These are phyloP conservation scores for Physcomitrellopsis africana DNA, from an alignment of 225 moss, liverwort and hornwort species.

Conservation along the genomic window DNA sequence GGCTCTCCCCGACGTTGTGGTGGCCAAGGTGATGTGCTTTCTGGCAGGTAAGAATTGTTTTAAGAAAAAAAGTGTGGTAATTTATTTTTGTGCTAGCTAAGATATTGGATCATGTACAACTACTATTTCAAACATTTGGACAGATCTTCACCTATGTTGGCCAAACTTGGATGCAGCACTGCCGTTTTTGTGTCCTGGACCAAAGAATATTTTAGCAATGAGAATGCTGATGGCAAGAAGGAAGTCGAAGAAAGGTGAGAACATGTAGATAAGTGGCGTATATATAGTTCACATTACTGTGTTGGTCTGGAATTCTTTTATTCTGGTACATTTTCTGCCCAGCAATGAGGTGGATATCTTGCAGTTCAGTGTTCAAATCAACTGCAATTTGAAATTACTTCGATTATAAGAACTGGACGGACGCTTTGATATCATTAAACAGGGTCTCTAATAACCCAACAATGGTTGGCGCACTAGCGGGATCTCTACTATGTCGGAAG, in stretches of 20 bases:
- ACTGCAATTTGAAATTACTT: not conserved
- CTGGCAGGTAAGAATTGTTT: constrained; percentile 67
- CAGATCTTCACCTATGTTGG: constrained; percentile 15
- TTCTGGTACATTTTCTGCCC: constrained; percentile 2
- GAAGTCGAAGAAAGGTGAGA: constrained; percentile 49
- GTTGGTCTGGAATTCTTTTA: not conserved
- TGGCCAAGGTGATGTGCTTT: constrained; percentile 98
- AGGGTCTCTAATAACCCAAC: constrained; percentile 82
- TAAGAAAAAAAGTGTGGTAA: not conserved
- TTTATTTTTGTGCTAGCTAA: not conserved
- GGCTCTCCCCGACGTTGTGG: constrained; percentile 98
- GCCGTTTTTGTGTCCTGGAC: constrained; percentile 92
- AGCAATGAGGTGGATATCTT: not conserved
- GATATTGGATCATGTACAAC: not conserved
- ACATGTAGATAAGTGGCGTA: constrained; percentile 5
- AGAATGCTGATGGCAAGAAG: constrained; percentile 44
- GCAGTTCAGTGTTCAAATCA: not conserved
- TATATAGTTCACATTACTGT: not conserved
- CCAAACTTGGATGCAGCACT: constrained; percentile 62
- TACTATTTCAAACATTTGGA: not conserved
- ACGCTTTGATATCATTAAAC: constrained; percentile 29
- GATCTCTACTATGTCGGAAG: constrained; percentile 75
- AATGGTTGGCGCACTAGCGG: constrained; percentile 81
- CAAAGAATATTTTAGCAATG: constrained; percentile 48
- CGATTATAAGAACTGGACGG: constrained; percentile 1